A percentile compares a stretch with the other conserved stretches of the same genome.
Evolutionary conservation across 768 basidiomycete genomes (phyloP).

Genomic region (Imleria badia): DNA sequence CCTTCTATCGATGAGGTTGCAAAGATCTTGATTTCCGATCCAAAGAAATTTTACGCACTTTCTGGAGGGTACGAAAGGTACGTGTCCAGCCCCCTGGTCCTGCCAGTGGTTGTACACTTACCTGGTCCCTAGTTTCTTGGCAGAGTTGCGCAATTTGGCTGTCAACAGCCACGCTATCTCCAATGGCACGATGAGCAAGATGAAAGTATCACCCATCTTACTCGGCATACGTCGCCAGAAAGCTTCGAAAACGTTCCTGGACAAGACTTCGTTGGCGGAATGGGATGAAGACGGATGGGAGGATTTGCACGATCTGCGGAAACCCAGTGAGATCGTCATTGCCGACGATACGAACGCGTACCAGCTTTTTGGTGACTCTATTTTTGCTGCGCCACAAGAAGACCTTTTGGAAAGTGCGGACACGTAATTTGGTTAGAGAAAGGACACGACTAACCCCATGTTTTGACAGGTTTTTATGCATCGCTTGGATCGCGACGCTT

Average conservation of each 20-base stretch:
- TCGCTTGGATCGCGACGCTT: slow-evolving; percentile 74
- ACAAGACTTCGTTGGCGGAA: slow-evolving; percentile 24
- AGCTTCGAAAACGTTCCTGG: slow-evolving; percentile 18
- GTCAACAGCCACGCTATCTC: slow-evolving; percentile 60
- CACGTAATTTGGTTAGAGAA: background rate
- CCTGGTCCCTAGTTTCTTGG: slow-evolving; percentile 60
- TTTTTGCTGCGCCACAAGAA: slow-evolving; percentile 85
- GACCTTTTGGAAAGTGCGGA: slow-evolving; percentile 78
- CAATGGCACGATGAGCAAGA: slow-evolving; percentile 47
- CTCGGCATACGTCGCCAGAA: slow-evolving; percentile 68
- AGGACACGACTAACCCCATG: background rate
- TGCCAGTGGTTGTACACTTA: background rate
- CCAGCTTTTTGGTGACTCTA: slow-evolving; percentile 72
- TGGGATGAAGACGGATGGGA: slow-evolving; percentile 76
- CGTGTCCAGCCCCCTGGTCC: slow-evolving; percentile 17
- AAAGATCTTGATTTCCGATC: slow-evolving; percentile 64
- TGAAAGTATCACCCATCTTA: slow-evolving; percentile 72
- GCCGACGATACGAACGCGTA: slow-evolving; percentile 84
- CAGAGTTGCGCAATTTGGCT: slow-evolving; percentile 84
- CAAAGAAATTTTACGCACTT: slow-evolving; percentile 67
- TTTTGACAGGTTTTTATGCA: slow-evolving; percentile 62
- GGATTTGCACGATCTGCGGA: slow-evolving; percentile 66
- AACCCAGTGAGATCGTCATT: slow-evolving; percentile 70
- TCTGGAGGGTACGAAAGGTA: slow-evolving; percentile 71
- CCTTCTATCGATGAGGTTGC: slow-evolving; percentile 85